phyloP scores from a whole-genome alignment of 2,329 filamentous ascomycete genomes.

The Microdochium bolleyi region DNA sequence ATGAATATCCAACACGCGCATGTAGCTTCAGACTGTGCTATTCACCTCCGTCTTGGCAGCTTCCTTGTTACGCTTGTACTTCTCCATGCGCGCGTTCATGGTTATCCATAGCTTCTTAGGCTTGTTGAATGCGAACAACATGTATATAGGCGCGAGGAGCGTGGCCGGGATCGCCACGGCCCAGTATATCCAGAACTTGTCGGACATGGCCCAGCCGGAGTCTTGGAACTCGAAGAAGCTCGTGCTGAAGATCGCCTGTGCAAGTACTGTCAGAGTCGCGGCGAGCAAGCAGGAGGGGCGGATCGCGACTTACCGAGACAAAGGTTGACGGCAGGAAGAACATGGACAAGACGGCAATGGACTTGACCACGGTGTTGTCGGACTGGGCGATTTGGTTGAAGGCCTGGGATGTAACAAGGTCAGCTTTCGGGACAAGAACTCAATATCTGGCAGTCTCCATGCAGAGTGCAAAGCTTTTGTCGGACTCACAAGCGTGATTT shows the following conservation, averaged over 20 bases:
- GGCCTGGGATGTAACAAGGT: neutral
- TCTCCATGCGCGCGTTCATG: neutral
- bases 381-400: neutral
- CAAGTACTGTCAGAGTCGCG: too few species aligned
- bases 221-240: neutral
- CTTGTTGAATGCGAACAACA: neutral
- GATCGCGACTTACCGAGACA: neutral
- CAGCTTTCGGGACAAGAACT: too few species aligned
- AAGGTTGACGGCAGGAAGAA: neutral
- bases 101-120: neutral
- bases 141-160: neutral
- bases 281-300: too few species aligned
- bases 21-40: too few species aligned
- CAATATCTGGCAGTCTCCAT: too few species aligned
- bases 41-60: too few species aligned
- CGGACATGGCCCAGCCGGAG: neutral
- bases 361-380: neutral
- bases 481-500: neutral
- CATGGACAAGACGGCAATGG: neutral
- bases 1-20: too few species aligned
- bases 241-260: neutral
- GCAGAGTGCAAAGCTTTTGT: too few species aligned
- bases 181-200: neutral
- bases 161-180: neutral
- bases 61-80: too few species aligned